phyloP scores from a whole-genome alignment of 306 rosid species.

The Cyamopsis tetragonoloba region DNA sequence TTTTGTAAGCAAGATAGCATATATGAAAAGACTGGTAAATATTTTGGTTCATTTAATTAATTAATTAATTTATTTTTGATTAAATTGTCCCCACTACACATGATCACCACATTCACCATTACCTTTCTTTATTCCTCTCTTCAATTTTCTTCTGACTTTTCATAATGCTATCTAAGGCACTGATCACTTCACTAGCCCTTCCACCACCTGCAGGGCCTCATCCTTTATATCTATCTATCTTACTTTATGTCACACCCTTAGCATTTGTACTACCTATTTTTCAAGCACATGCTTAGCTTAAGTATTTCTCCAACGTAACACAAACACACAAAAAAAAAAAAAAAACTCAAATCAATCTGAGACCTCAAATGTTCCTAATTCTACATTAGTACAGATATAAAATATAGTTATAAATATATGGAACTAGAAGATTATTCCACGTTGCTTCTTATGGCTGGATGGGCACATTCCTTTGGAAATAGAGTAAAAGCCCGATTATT shows the following conservation, averaged over 20 bases:
- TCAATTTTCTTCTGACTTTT: no score
- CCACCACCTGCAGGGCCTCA: neutral
- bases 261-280: no score
- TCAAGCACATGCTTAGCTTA: neutral
- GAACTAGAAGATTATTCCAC: neutral
- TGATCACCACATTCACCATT: constrained; percentile 14
- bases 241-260: no score
- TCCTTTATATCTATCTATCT: neutral
- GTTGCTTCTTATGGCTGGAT: neutral
- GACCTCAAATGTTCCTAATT: neutral
- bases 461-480: neutral
- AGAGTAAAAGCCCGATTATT: no score
- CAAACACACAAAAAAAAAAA: neutral
- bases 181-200: neutral
- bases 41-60: neutral
- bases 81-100: constrained; percentile 33
- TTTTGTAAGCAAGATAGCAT: constrained; percentile 5
- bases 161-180: no score
- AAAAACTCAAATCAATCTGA: neutral
- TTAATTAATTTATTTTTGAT: no score
- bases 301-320: neutral
- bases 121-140: constrained; percentile 38
- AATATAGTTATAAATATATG: no score
- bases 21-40: neutral
- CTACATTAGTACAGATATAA: neutral